Conservation (phyloP, 1,284 basidiomycete species). For the Chalciporus piperatoides region DNA sequence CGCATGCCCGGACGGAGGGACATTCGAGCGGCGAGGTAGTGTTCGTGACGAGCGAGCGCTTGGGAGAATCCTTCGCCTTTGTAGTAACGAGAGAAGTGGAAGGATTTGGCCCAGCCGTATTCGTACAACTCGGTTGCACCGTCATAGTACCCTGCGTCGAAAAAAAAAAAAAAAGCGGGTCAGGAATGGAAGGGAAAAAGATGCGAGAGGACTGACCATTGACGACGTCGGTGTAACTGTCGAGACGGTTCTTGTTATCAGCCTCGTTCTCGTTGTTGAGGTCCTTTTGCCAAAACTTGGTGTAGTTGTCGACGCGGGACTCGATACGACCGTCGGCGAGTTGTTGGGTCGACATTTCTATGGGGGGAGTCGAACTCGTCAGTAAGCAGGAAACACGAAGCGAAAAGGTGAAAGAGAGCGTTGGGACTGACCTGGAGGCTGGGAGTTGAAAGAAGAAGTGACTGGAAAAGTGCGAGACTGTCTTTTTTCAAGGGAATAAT, state of each 20-base stretch:
- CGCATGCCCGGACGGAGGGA: conserved; percentile 84
- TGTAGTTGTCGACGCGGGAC: conserved; percentile 87
- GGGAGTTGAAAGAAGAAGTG: no score
- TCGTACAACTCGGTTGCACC: conserved; percentile 97
- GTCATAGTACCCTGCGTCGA: conserved; percentile 82
- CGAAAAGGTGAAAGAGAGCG: no score
- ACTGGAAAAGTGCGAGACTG: no score
- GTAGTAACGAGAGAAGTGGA: conserved; percentile 99
- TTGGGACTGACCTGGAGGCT: no score
- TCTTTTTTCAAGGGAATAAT: no score
- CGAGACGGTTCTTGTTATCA: conserved; percentile 75
- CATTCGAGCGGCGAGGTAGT: conserved; percentile 92
- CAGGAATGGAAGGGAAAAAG: not conserved
- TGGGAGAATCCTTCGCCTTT: conserved; percentile 87
- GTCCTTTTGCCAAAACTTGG: conserved; percentile 93
- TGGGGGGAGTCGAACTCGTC: not conserved
- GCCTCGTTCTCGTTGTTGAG: conserved; percentile 64
- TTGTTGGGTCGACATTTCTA: conserved; percentile 17
- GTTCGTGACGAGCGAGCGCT: conserved; percentile 93
- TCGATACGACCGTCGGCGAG: conserved; percentile 72
- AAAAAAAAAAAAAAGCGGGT: conserved; percentile 4
- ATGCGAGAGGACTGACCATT: conserved; percentile 59
- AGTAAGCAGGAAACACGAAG: conserved; percentile 3
- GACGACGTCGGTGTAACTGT: conserved; percentile 90
- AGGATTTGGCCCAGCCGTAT: conserved; percentile 90